These are phyloP conservation scores for Nemania sp. DNA, from an alignment of 2,329 filamentous ascomycete genomes.

Conservation along the genomic window DNA sequence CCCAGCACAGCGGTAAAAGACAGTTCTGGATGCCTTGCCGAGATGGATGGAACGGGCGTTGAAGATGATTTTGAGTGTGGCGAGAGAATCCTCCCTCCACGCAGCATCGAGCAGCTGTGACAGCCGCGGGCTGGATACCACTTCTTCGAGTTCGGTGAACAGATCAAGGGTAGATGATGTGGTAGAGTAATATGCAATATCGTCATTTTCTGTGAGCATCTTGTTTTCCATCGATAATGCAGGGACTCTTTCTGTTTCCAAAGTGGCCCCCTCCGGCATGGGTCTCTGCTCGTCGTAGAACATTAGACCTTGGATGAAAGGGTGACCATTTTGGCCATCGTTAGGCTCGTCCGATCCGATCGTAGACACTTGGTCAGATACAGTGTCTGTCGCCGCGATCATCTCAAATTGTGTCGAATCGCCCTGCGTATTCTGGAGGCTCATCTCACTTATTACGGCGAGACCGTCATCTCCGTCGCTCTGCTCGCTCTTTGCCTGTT, in stretches of 20 bases:
- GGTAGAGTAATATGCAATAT: conserved; percentile 53
- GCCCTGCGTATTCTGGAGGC: background rate
- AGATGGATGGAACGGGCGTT: conserved; percentile 64
- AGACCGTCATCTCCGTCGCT: background rate
- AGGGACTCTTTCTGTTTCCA: no score
- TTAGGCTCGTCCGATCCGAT: background rate
- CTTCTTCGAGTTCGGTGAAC: conserved; percentile 55
- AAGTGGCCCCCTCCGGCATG: conserved; percentile 14
- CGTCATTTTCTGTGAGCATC: conserved; percentile 56
- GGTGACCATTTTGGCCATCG: conserved; percentile 1
- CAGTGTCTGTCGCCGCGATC: background rate
- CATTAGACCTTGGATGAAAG: conserved; percentile 43
- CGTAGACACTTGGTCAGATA: background rate
- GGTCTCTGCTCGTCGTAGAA: conserved; percentile 21
- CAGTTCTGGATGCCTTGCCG: conserved; percentile 53
- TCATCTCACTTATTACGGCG: background rate
- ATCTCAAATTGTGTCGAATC: conserved; percentile 2
- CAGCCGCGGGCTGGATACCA: conserved; percentile 43
- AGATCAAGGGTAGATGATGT: conserved; percentile 54
- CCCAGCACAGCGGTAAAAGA: conserved; percentile 57
- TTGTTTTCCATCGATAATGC: conserved; percentile 50
- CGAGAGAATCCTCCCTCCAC: conserved; percentile 52
- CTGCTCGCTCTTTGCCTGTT: background rate
- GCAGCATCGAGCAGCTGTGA: conserved; percentile 48
- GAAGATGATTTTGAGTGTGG: conserved; percentile 63